These are phyloP conservation scores for Aureobasidium lini DNA, from an alignment of 2,329 filamentous ascomycete genomes.

Conservation along the genomic window DNA sequence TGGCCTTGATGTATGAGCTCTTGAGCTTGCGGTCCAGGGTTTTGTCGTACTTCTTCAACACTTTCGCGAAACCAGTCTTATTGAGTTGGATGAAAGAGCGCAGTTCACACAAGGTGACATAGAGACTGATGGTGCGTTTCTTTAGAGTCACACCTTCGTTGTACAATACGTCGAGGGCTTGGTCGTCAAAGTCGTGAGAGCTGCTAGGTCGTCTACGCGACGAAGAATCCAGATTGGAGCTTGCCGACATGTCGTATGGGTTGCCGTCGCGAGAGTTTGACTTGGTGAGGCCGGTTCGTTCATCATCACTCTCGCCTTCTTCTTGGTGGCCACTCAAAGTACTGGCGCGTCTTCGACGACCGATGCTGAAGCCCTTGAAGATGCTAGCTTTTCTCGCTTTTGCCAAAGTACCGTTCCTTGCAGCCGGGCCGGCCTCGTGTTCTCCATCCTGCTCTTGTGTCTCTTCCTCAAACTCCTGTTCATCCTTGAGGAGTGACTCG, in stretches of 20 bases:
- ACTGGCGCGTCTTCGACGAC: constrained; percentile 37
- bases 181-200: constrained; percentile 64
- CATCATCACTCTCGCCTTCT: constrained; percentile 53
- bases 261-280: constrained; percentile 21
- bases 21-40: constrained; percentile 79
- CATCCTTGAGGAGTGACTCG: constrained; percentile 66
- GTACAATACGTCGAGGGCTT: constrained; percentile 61
- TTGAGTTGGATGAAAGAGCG: constrained; percentile 96
- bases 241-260: constrained; percentile 14
- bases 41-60: constrained; percentile 98
- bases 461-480: constrained; percentile 59
- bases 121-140: constrained; percentile 79
- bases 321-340: constrained; percentile 34
- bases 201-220: constrained; percentile 10
- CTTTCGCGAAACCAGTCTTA: constrained; percentile 91
- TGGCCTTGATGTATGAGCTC: constrained; percentile 62
- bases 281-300: constrained; percentile 37
- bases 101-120: constrained; percentile 88
- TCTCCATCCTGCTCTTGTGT: constrained; percentile 22
- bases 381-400: constrained; percentile 42
- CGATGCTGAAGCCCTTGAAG: constrained; percentile 44
- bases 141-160: constrained; percentile 77
- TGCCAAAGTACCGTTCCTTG: constrained; percentile 18
- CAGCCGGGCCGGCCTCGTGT: not conserved
- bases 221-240: constrained; percentile 1